These are phyloP conservation scores for Malus asiatica DNA, from an alignment of 306 rosid genomes.

Conservation along the genomic window DNA sequence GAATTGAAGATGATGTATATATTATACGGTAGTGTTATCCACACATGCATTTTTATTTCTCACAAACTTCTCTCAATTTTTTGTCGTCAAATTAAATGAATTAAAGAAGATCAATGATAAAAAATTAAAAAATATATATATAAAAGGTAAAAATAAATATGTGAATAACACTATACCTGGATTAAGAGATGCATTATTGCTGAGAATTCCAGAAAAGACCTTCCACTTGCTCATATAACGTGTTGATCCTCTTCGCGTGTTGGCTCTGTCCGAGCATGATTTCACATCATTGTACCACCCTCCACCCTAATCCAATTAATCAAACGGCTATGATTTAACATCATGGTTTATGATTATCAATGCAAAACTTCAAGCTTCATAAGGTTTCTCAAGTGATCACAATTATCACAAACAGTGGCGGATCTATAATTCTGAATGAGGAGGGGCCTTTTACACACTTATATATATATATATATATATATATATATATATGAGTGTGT, in stretches of 20 bases:
- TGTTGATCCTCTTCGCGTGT: slow-evolving; percentile 71
- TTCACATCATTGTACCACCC: slow-evolving; percentile 87
- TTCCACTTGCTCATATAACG: slow-evolving; percentile 57
- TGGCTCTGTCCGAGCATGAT: slow-evolving; percentile 80
- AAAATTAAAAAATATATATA: no score
- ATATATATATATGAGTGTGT: no score
- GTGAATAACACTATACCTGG: slow-evolving; percentile 40
- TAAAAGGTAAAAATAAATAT: no score
- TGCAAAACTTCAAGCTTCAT: neutral
- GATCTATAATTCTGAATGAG: no score
- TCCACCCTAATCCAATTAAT: slow-evolving; percentile 44
- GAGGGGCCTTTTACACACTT: no score
- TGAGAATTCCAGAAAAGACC: slow-evolving; percentile 67
- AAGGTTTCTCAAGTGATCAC: neutral
- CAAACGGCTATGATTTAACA: neutral
- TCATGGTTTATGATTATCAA: neutral
- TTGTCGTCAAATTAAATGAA: rapidly evolving
- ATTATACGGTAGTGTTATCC: no score
- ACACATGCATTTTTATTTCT: no score
- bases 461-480: no score
- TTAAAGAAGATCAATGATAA: no score
- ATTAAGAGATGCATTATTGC: slow-evolving; percentile 69
- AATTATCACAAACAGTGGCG: neutral
- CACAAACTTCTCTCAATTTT: no score
- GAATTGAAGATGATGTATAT: neutral